These are phyloP conservation scores for Periconia digitata DNA, from an alignment of 2,329 filamentous ascomycete species.

Conservation along the genomic window DNA sequence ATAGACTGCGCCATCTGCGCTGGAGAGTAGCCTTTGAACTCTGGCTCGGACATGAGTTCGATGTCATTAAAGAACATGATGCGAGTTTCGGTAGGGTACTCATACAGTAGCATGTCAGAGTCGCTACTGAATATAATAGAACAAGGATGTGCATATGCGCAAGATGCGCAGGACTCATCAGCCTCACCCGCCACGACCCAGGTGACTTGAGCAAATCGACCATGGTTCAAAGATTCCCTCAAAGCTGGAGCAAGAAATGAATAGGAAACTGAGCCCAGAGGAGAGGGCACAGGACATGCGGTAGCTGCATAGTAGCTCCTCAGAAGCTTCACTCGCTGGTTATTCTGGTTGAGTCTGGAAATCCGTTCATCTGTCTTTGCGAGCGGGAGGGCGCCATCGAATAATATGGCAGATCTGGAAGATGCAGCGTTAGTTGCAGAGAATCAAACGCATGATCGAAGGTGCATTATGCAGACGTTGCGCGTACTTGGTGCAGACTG, in stretches of 20 bases:
- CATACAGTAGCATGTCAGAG: conserved; percentile 78
- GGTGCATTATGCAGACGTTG: conserved; percentile 16
- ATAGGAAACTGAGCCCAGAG: conserved; percentile 48
- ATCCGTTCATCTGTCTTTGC: conserved; percentile 66
- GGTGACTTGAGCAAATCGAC: conserved; percentile 45
- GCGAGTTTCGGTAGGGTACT: conserved; percentile 62
- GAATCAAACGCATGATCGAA: conserved; percentile 15
- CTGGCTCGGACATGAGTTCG: conserved; percentile 38
- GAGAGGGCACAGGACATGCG: conserved; percentile 30
- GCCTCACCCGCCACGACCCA: conserved; percentile 80
- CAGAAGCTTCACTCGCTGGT: conserved; percentile 57
- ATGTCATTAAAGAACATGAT: conserved; percentile 72
- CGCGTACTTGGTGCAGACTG: conserved; percentile 13
- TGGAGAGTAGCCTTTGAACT: conserved; percentile 47
- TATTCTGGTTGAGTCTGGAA: conserved; percentile 60
- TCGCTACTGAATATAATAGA: conserved; percentile 77
- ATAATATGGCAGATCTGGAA: conserved; percentile 65
- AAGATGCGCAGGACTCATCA: conserved; percentile 74
- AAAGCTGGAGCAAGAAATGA: conserved; percentile 78
- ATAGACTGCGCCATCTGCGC: conserved; percentile 49
- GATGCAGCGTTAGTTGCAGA: conserved; percentile 15
- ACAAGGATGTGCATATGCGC: conserved; percentile 58
- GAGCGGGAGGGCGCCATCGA: conserved; percentile 78
- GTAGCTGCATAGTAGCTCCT: conserved; percentile 36
- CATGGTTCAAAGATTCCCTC: conserved; percentile 66